Evolutionary conservation across 148 eudicot species (phyloP).

Genomic region (Pouteria glomerata): DNA sequence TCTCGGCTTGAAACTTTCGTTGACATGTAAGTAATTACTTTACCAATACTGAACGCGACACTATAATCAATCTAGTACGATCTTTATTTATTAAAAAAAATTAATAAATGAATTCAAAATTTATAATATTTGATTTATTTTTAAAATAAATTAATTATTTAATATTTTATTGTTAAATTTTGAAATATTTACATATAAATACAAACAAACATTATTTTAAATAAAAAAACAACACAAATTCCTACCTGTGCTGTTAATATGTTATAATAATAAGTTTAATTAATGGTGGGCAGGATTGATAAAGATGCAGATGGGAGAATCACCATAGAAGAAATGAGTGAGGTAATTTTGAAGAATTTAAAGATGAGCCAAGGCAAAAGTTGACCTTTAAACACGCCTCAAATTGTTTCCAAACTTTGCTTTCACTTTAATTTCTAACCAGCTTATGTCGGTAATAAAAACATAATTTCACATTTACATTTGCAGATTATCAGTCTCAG

Average conservation of each 20-base stretch:
- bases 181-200: no score
- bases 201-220: no score
- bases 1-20: conserved; percentile 51
- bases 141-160: no score
- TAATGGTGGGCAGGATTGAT: conserved; percentile 64
- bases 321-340: conserved; percentile 47
- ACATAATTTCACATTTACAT: neutral
- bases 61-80: no score
- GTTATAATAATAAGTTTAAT: neutral
- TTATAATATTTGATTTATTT: no score
- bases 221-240: no score
- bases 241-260: no score
- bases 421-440: neutral
- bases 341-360: conserved; percentile 22
- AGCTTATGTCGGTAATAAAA: neutral
- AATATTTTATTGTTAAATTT: no score
- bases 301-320: conserved; percentile 60
- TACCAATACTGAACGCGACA: no score
- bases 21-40: conserved; percentile 41
- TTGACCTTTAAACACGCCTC: neutral
- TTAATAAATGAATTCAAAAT: no score
- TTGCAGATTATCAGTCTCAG: conserved; percentile 49
- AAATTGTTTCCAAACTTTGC: neutral
- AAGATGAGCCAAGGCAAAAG: neutral
- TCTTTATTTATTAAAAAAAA: no score